Evolutionary conservation across 2,329 filamentous ascomycete genomes (phyloP).

Genomic region (Dendryphion nanum): DNA sequence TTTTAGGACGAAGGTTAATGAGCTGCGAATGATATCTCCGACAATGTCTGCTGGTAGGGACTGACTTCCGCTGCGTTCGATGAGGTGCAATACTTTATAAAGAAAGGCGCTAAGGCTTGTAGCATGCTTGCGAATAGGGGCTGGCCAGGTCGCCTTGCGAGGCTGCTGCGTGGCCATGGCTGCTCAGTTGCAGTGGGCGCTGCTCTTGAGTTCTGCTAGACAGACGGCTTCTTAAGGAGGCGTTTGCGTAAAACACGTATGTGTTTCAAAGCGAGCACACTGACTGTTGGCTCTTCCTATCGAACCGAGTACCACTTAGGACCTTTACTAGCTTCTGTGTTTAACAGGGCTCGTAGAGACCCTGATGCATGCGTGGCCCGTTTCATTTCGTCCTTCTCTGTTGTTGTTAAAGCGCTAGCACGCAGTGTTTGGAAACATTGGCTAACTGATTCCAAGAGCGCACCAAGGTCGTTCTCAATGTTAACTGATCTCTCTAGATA

Average conservation of each 20-base stretch:
- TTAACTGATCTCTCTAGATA: too few species aligned
- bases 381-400: too few species aligned
- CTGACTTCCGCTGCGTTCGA: conserved; percentile 14
- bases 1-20: background rate
- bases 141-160: conserved; percentile 4
- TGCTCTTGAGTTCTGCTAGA: conserved; percentile 2
- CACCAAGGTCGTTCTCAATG: too few species aligned
- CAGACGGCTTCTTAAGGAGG: conserved; percentile 1
- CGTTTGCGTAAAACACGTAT: conserved; percentile 1
- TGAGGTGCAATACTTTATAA: conserved; percentile 9
- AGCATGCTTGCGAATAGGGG: conserved; percentile 11
- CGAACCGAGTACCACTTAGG: too few species aligned
- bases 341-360: too few species aligned
- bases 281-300: too few species aligned
- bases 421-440: too few species aligned
- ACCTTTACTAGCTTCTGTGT: too few species aligned
- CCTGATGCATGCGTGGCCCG: too few species aligned
- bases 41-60: conserved; percentile 9
- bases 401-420: too few species aligned
- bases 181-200: conserved; percentile 4
- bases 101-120: conserved; percentile 17
- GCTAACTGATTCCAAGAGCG: too few species aligned
- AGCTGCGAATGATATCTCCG: background rate
- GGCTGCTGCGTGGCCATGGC: conserved; percentile 3
- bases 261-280: too few species aligned